Evolutionary conservation across 2,329 filamentous ascomycete species (phyloP), one percentile per base, ranked within the genome.

Genomic region (Alternaria sp.): DNA sequence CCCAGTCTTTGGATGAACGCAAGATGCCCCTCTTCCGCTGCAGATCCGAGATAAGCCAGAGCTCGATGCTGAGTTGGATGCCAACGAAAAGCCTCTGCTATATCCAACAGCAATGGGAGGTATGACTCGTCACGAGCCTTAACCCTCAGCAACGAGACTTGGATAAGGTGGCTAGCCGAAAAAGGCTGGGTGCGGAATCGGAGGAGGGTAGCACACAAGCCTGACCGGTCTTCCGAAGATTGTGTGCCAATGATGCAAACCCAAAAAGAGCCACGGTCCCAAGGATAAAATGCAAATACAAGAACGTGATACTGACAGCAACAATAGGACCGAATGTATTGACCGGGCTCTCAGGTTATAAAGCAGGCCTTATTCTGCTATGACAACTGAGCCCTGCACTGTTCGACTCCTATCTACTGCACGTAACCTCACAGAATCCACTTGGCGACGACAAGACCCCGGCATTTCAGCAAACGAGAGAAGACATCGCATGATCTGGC

Each of bases 311-410:
- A 54, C 19, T 55, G 63, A 44, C 52, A 62, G 57, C 58, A 46
- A 57, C 61, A 55, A 70, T 69, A 72, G 45, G 45, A 57, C 47
- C 51, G 50, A 49, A 28, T 44, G 45, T 72, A 71, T 68, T 56
- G 61, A 67, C 63, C 63, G 61, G 67, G 65, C 53, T 61, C 50
- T 55, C 43, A 56, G 47, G 28, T 59, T 69, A 69, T 67, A 66
- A 67, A 60, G 45, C 57, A 63, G 53, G 59, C 57, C 54, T 58
- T 46, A 25, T 43, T 59, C 30, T 59, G 36, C 36, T 57, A 54
- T 59, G 23, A 50, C 54, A 30, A 40, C n/a, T 17, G 36, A 43
- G 50, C 32, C 25, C 8, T 21, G 13, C 30, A 53, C 17, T 19
- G 3, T 17, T 50, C 15, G 13, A 30, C 58, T 53, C n/a, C 26